Percentiles rank a stretch among this genome's conserved stretches.
Conservation (phyloP, 1,284 basidiomycete genomes). For the Vanrija humicola region DNA sequence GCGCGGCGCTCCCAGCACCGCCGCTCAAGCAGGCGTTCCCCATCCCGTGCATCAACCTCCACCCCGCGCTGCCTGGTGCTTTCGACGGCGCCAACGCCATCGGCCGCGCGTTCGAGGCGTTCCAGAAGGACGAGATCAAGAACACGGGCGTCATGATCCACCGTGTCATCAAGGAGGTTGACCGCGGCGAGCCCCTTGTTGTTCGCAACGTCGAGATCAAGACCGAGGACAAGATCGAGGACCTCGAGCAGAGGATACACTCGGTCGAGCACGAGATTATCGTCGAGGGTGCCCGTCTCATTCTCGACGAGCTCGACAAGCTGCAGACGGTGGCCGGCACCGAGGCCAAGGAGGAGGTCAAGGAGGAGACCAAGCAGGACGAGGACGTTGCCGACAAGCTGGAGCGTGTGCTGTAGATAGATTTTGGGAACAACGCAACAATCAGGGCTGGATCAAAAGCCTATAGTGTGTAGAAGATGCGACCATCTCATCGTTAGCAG, state of each 20-base stretch:
- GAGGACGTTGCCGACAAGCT: not conserved
- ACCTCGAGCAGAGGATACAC: constrained; percentile 77
- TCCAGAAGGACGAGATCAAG: constrained; percentile 70
- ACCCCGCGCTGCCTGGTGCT: constrained; percentile 89
- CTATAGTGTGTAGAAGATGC: too few relatives aligned
- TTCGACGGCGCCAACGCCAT: constrained; percentile 94
- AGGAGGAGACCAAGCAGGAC: not conserved
- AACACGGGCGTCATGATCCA: constrained; percentile 91
- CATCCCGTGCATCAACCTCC: constrained; percentile 91
- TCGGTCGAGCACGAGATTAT: constrained; percentile 83
- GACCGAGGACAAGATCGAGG: constrained; percentile 67
- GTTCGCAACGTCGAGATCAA: constrained; percentile 72
- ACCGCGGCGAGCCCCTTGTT: constrained; percentile 81
- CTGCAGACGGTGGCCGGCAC: not conserved
- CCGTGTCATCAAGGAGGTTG: constrained; percentile 87
- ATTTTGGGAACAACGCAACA: not conserved
- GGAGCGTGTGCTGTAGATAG: not conserved
- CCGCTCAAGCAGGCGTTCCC: constrained; percentile 43
- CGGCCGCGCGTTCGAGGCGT: constrained; percentile 82
- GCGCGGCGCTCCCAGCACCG: constrained; percentile 14
- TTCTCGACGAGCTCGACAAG: constrained; percentile 55
- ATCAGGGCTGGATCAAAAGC: not conserved
- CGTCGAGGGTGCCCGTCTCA: constrained; percentile 71
- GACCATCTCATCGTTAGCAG: not conserved
- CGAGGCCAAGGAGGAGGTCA: not conserved